Evolutionary conservation across 1,284 basidiomycete genomes (phyloP).

Genomic region (Cryptococcus jaspeensis): DNA sequence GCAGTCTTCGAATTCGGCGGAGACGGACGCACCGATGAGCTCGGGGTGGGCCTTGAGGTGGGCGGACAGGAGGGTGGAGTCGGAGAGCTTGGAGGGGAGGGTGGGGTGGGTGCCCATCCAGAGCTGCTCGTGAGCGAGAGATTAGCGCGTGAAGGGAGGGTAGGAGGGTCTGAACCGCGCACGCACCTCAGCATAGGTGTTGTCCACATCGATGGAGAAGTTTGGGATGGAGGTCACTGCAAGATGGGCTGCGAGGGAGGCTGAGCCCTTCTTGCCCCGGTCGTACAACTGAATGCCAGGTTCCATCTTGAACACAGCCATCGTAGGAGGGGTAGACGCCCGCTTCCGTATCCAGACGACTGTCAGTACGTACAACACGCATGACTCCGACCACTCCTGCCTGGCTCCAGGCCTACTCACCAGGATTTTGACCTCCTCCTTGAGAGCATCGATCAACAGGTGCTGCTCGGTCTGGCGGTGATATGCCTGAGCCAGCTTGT

Average conservation of each 20-base stretch:
- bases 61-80: constrained; percentile 58
- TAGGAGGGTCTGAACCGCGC: background rate
- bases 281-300: constrained; percentile 54
- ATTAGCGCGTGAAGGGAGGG: background rate
- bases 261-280: constrained; percentile 59
- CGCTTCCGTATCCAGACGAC: no score
- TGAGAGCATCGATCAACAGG: no score
- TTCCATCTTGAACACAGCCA: constrained; percentile 44
- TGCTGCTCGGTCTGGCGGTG: no score
- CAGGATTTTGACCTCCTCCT: no score
- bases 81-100: constrained; percentile 70
- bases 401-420: no score
- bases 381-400: no score
- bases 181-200: constrained; percentile 66
- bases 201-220: constrained; percentile 58
- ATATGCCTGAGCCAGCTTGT: no score
- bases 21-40: constrained; percentile 62
- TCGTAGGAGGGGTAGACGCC: no score
- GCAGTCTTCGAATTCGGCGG: constrained; percentile 61
- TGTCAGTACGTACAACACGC: no score
- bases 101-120: constrained; percentile 99
- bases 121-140: constrained; percentile 63
- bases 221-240: constrained; percentile 54
- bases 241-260: constrained; percentile 57
- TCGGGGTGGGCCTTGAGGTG: constrained; percentile 66